Conservation (phyloP, 805 yeast genomes). For the Kodamaea hsintzibuensis region DNA sequence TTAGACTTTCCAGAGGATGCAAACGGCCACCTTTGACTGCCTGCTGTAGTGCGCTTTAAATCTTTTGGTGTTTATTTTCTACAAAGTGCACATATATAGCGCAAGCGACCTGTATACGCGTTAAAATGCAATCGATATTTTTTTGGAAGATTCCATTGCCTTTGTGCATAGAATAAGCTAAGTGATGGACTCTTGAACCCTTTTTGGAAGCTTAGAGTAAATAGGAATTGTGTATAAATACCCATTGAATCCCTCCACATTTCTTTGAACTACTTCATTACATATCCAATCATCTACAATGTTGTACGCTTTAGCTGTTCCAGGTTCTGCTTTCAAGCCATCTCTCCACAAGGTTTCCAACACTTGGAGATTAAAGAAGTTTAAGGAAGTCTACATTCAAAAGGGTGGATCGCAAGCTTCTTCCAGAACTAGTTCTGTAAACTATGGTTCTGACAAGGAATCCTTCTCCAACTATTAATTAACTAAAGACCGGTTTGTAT, state of each 20-base stretch:
- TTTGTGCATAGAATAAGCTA: not conserved
- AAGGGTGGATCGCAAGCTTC: constrained; percentile 24
- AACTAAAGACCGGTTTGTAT: not conserved
- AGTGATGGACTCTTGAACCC: constrained; percentile 1
- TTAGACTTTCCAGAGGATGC: not conserved
- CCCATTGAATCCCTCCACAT: not conserved
- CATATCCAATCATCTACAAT: constrained; percentile 10
- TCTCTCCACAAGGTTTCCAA: constrained; percentile 31
- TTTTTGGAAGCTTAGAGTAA: not conserved
- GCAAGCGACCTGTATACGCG: not conserved
- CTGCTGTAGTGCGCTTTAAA: not conserved
- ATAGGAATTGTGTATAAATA: constrained; percentile 3
- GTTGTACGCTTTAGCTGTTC: constrained; percentile 34
- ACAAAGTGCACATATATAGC: not conserved
- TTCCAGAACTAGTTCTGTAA: constrained; percentile 13
- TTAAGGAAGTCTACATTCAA: constrained; percentile 30
- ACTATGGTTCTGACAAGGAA: constrained; percentile 9
- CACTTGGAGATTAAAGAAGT: constrained; percentile 40
- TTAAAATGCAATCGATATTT: not conserved
- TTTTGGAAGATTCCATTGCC: not conserved
- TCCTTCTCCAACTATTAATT: not conserved
- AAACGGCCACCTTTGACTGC: not conserved
- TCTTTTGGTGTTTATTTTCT: constrained; percentile 1
- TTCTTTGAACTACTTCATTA: not conserved
- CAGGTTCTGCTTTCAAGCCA: constrained; percentile 42